Evolutionary conservation across 2,329 filamentous ascomycete genomes (phyloP).

Genomic region (Sclerotinia minor): DNA sequence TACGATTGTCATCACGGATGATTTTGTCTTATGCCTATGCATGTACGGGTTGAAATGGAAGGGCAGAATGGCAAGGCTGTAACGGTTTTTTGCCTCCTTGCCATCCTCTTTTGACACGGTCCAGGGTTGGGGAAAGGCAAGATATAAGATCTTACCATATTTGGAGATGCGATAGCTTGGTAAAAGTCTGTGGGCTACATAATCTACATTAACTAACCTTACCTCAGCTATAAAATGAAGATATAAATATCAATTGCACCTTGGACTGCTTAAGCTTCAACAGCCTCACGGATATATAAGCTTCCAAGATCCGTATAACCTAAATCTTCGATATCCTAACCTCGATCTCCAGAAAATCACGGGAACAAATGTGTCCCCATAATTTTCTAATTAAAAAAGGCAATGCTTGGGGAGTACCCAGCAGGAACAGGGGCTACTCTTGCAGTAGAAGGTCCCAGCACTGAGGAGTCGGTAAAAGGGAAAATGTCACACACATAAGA

Average conservation of each 20-base stretch:
- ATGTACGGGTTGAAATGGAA: constrained; percentile 2
- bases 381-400: constrained; percentile 9
- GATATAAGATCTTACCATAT: not conserved
- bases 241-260: not conserved
- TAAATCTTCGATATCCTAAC: not conserved
- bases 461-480: constrained; percentile 24
- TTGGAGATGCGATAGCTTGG: not conserved
- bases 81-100: constrained; percentile 7
- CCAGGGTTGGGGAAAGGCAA: not conserved
- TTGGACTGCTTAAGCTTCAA: not conserved
- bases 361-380: constrained; percentile 23
- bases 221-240: too few relatives aligned
- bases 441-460: constrained; percentile 20
- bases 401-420: constrained; percentile 12
- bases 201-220: too few relatives aligned
- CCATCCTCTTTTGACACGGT: not conserved
- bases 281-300: not conserved
- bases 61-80: constrained; percentile 18
- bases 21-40: not conserved
- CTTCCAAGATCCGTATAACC: not conserved
- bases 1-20: constrained; percentile 21
- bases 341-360: constrained; percentile 17
- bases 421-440: not conserved
- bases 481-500: constrained; percentile 18
- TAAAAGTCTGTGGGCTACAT: not conserved